Base-by-base conservation (phyloP, 495 filamentous ascomycete species). In the Hyaloscypha hepaticicola region DNA sequence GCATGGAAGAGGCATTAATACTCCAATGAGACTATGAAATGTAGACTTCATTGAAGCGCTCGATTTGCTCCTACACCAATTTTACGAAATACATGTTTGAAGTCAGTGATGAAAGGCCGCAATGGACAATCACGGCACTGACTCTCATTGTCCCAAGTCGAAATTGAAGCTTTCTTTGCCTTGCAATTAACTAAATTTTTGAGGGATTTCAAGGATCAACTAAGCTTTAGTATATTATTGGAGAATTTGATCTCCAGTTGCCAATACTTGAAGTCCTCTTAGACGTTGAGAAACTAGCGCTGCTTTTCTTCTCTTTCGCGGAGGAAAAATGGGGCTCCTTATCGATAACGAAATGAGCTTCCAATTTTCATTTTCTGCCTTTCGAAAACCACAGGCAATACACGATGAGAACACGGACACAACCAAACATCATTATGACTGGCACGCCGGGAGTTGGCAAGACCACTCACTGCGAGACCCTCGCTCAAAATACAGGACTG, bases 381-480 rank as follows among this genome's bases (percentile, higher is more conserved):
- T 19, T 19, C 1, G 22, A 24, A 19, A 53, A 53, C 22, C 50
- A 53, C 22, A 5, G 25, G 6, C 19, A 53, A 9, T 6, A n/a
- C 48, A 69, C 14, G 22, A 72, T 69, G 67, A 59, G 68, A 31
- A 66, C 29, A n/a, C 65, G 68, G 45, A 66, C 29, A n/a, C 65
- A 81, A 62, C 95, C 95, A 29, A 99, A 98, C 75, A 90, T 98
- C 72, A 89, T 99, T 61, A 82, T 99, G 66, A 97, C 95, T 57
- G 95, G 95, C 69, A 98, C 95, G 31, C 95, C 95, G 6, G 96
- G 95, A 57, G 90, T 94, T 26, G 95, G 95, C 73, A 99, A 99
- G 79, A 96, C 92, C 21, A 91, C 88, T 22, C 92, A 96, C 76
- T 88, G 88, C 69, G 90, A 95, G 73, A 79, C 85, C 65, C 80